Conservation (phyloP, 164 flowering plant species). For the Protea cynaroides region DNA sequence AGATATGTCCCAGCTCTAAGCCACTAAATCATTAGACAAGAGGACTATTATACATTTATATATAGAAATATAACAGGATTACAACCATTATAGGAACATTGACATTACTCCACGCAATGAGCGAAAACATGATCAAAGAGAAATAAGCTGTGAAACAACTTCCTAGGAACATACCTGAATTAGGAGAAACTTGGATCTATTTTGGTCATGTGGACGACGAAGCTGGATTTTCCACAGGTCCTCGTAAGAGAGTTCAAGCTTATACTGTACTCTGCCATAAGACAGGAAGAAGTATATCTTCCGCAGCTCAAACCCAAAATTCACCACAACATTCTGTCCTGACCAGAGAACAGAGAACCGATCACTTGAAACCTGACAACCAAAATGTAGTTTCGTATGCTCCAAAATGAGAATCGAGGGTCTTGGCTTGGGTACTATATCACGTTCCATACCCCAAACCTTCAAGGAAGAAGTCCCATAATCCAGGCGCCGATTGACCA, state of each 20-base stretch:
- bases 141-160: background rate
- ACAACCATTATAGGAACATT: too few species aligned
- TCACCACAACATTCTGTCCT: slow-evolving; percentile 25
- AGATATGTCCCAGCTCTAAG: too few species aligned
- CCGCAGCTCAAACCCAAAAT: slow-evolving; percentile 37
- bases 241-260: slow-evolving; percentile 48
- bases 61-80: too few species aligned
- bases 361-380: slow-evolving; percentile 52
- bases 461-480: slow-evolving; percentile 39
- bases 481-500: slow-evolving; percentile 23
- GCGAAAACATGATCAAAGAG: too few species aligned
- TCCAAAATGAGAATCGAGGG: slow-evolving; percentile 28
- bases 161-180: slow-evolving; percentile 50
- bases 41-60: too few species aligned
- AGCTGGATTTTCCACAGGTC: slow-evolving; percentile 66
- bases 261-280: slow-evolving; percentile 9
- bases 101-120: too few species aligned
- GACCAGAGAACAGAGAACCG: slow-evolving; percentile 41
- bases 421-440: slow-evolving; percentile 53
- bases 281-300: slow-evolving; percentile 21
- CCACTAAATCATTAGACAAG: too few species aligned
- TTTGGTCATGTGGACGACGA: slow-evolving; percentile 29
- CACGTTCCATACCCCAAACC: slow-evolving; percentile 33
- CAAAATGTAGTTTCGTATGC: slow-evolving; percentile 36
- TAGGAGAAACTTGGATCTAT: slow-evolving; percentile 34